These are phyloP conservation scores for Clonostachys chloroleuca DNA, from an alignment of 2,329 filamentous ascomycete species.

Conservation along the genomic window DNA sequence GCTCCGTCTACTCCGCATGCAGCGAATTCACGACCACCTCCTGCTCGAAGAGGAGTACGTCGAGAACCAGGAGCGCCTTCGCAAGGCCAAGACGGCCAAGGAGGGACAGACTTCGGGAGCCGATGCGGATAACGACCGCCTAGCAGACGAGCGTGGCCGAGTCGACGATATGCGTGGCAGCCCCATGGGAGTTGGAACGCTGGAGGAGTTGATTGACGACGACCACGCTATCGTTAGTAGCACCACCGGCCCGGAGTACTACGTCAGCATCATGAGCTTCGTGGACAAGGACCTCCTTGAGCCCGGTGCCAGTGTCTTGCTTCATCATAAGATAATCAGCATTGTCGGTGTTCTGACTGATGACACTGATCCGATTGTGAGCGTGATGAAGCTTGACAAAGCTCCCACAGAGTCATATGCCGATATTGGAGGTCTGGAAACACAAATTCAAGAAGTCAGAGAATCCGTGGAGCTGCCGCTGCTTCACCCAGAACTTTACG, in stretches of 20 bases:
- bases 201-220: constrained; percentile 98
- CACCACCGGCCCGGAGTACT: constrained; percentile 96
- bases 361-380: constrained; percentile 90
- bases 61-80: constrained; percentile 94
- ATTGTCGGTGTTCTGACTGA: constrained; percentile 97
- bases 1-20: constrained; percentile 93
- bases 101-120: constrained; percentile 60
- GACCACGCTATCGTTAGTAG: constrained; percentile 98
- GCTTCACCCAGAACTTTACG: constrained; percentile 93
- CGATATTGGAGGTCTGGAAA: constrained; percentile 93
- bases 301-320: constrained; percentile 87
- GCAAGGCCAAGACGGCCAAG: constrained; percentile 83
- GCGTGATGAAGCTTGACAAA: constrained; percentile 99
- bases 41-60: constrained; percentile 98
- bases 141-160: constrained; percentile 89
- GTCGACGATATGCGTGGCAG: constrained; percentile 98
- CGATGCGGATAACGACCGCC: constrained; percentile 69
- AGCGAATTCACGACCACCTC: constrained; percentile 95
- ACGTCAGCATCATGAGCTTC: constrained; percentile 99
- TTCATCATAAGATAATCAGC: constrained; percentile 97
- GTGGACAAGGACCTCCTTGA: constrained; percentile 98
- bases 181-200: constrained; percentile 95
- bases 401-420: constrained; percentile 97
- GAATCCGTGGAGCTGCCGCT: constrained; percentile 95
- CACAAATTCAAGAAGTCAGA: constrained; percentile 94